Evolutionary conservation across 768 basidiomycete species (phyloP).

Genomic region (Panellus pusillus): DNA sequence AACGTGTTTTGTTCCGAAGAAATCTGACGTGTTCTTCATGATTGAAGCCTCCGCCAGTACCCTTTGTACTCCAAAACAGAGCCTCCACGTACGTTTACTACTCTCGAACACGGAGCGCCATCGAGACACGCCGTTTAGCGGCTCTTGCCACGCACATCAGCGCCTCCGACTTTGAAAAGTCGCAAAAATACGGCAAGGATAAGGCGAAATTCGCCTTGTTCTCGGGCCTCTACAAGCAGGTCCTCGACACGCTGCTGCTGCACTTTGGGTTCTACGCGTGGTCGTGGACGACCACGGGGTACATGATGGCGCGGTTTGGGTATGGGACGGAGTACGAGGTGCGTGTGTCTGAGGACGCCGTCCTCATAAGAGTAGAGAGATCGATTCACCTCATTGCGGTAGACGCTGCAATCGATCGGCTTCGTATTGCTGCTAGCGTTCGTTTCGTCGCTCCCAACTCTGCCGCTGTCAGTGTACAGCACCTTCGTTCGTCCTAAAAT

Average conservation of each 20-base stretch:
- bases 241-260: slow-evolving; percentile 67
- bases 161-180: slow-evolving; percentile 76
- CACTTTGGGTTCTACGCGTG: slow-evolving; percentile 80
- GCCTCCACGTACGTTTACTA: slow-evolving; percentile 46
- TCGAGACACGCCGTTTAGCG: slow-evolving; percentile 13
- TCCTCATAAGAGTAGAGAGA: not conserved
- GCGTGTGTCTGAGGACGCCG: slow-evolving; percentile 18
- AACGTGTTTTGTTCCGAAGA: not conserved
- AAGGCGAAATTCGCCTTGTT: slow-evolving; percentile 83
- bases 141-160: slow-evolving; percentile 71
- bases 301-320: slow-evolving; percentile 49
- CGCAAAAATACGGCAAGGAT: slow-evolving; percentile 88
- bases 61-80: slow-evolving; percentile 76
- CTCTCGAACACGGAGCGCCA: no score
- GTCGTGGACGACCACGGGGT: slow-evolving; percentile 73
- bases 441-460: slow-evolving; percentile 61
- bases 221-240: slow-evolving; percentile 72
- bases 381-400: not conserved
- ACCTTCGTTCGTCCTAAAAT: slow-evolving; percentile 64
- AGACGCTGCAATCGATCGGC: slow-evolving; percentile 85
- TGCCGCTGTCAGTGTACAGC: slow-evolving; percentile 80
- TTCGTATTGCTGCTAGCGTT: slow-evolving; percentile 72
- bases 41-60: slow-evolving; percentile 68
- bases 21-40: slow-evolving; percentile 5
- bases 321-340: slow-evolving; percentile 78